Evolutionary conservation across 495 filamentous ascomycete genomes (phyloP), one percentile per base, ranked within the genome.

Genomic region (Emericellopsis terricola): DNA sequence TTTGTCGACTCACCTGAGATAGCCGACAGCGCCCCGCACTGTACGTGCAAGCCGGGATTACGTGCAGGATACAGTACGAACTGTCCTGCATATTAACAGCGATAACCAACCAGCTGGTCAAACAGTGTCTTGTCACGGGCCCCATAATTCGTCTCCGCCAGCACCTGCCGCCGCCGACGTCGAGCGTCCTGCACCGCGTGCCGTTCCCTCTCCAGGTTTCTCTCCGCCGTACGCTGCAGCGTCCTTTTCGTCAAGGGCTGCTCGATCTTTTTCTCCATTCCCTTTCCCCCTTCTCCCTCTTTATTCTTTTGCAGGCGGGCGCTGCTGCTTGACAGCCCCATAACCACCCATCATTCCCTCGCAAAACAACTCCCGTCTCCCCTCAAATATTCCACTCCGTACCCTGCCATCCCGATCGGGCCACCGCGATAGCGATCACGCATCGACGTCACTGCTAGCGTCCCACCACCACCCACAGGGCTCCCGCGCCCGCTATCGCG

Each of bases 351-450:
- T 55, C 48, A 75, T 75, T 75, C 59, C 65, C 57, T 53, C 59
- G 41, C 45, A 55, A 51, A 60, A 50, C 28, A 45, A 49, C 32
- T 54, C 48, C 40, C 64, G 64, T 48, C 61, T 68, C 38, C 68
- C 68, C 48, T 69, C 65, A 47, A 68, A 73, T 48, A 74, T 76
- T 38, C 71, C 71, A 33, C 63, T 76, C 33, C 64, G 69, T 38
- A 68, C 68, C 35, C 50, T 76, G 34, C 52, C 64, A 33, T 54
- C 51, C 36, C 39, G 45, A 51, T 53, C 24, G 35, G 43, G 28
- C 43, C 49, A 34, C 41, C 42, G 36, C 41, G 41, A 39, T 28
- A 45, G 33, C 37, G 43, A 40, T 23, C 41, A 47, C 26, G 50
- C 58, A 38, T 52, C 60, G 40, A 54, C 55, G 41, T 51, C 61